Base-by-base conservation (phyloP, 2,329 filamentous ascomycete species). In the Dactylonectria estremocensis region DNA sequence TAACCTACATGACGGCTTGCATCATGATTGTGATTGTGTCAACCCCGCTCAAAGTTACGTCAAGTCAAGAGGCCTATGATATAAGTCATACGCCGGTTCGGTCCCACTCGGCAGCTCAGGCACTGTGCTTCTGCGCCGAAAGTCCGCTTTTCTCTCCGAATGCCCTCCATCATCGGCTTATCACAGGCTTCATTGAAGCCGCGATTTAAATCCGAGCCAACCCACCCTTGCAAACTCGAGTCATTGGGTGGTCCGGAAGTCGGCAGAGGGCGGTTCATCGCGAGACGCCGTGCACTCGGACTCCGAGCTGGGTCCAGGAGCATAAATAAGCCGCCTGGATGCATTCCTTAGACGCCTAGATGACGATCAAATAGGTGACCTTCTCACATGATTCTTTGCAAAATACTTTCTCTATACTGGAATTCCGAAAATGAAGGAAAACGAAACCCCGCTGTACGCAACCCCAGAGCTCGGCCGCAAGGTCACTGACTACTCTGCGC, bases 401-500 rank as follows among this genome's bases (percentile, higher is more conserved):
- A 28, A 16, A 52, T 3, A 13, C 49, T 54, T 37, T 43, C n/a
- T 46, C 61, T 64, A 31, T 31, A 33, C 9, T 16, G 18, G 16
- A 33, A 18, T 31, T 33, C 46, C 33, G 6, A 78, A 46, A 8
- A 85, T 84, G 83, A 83, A 83, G 71, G 72, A 77, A 22, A 79
- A 78, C 72, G 72, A 72, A n/a, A 78, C 80, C 24, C 71, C 77
- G 28, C 79, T 86, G 40, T 86, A 85, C 72, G 78, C 81, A 35
- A 85, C 82, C 59, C 77, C 80, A 28, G 72, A 80, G 61, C 79
- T 85, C 57, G 80, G 80, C 58, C 70, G 76, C 56, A 80, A 77
- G 18, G 85, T 86, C 67, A 79, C 80, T 14, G 76, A 80, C 13
- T 87, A 87, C 73, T 79, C 85, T 18, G 77, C 80, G 40, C 66